These are phyloP conservation scores for Alloascoidea hylecoeti DNA, from an alignment of 805 yeast species.

Conservation along the genomic window DNA sequence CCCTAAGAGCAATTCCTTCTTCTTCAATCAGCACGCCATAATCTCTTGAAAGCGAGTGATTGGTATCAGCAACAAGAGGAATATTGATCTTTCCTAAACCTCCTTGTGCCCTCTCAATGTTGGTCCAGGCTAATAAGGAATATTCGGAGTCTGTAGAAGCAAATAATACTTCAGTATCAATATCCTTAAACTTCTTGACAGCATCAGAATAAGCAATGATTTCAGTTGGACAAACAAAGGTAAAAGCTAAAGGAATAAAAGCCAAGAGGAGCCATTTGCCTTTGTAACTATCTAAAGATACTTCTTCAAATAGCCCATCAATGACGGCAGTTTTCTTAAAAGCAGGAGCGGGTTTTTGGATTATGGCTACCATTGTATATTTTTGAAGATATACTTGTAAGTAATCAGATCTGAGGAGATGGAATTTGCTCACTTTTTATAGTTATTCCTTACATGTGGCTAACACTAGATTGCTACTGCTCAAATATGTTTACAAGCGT, in stretches of 20 bases:
- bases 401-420: no score
- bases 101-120: constrained; percentile 91
- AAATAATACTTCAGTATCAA: constrained; percentile 79
- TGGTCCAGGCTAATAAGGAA: constrained; percentile 97
- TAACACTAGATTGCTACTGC: no score
- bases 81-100: constrained; percentile 93
- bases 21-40: constrained; percentile 97
- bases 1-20: constrained; percentile 95
- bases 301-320: constrained; percentile 92
- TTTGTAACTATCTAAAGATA: constrained; percentile 86
- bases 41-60: constrained; percentile 88
- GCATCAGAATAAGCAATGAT: constrained; percentile 98
- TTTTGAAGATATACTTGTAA: no score
- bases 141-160: constrained; percentile 98
- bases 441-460: no score
- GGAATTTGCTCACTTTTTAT: no score
- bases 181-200: constrained; percentile 73
- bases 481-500: no score
- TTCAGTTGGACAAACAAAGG: constrained; percentile 99
- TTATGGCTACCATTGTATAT: constrained; percentile 81
- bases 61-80: constrained; percentile 93
- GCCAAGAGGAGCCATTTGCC: constrained; percentile 98
- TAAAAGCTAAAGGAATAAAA: constrained; percentile 97
- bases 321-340: constrained; percentile 96
- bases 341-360: constrained; percentile 93